Evolutionary conservation across 768 basidiomycete genomes (phyloP).

Genomic region (Clitopilus passeckerianus): DNA sequence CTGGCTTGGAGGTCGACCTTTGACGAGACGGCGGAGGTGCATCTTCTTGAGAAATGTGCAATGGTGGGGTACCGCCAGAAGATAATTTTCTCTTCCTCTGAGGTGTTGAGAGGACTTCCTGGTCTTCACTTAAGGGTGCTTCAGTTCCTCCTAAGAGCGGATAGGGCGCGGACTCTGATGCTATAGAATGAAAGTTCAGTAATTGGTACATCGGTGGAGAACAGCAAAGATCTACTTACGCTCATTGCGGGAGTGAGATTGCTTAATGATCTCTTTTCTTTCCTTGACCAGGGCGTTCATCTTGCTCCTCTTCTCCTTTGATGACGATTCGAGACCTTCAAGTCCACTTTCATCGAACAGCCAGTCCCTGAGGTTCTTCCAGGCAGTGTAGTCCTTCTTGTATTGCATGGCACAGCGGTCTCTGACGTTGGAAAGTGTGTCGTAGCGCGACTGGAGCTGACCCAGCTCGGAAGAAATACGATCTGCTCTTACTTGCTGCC

Average conservation of each 20-base stretch:
- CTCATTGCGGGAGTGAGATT: not conserved
- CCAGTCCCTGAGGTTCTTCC: slow-evolving; percentile 41
- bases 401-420: slow-evolving; percentile 42
- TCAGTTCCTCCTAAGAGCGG: slow-evolving; percentile 18
- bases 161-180: slow-evolving; percentile 1
- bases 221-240: not conserved
- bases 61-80: not conserved
- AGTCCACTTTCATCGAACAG: slow-evolving; percentile 27
- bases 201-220: not conserved
- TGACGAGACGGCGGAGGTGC: slow-evolving; percentile 6
- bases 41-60: not conserved
- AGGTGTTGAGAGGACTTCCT: slow-evolving; percentile 19
- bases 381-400: slow-evolving; percentile 49
- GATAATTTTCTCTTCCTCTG: slow-evolving; percentile 6
- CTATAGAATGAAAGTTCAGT: not conserved
- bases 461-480: slow-evolving; percentile 20
- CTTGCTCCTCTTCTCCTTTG: slow-evolving; percentile 20
- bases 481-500: slow-evolving; percentile 3
- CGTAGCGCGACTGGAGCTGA: slow-evolving; percentile 35
- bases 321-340: slow-evolving; percentile 19
- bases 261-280: not conserved
- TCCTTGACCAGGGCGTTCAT: slow-evolving; percentile 9
- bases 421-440: slow-evolving; percentile 36
- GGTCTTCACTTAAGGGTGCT: slow-evolving; percentile 11
- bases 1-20: slow-evolving; percentile 4